Evolutionary conservation across 2,329 filamentous ascomycete species (phyloP).

Genomic region (Neofusicoccum kwambonambiense): DNA sequence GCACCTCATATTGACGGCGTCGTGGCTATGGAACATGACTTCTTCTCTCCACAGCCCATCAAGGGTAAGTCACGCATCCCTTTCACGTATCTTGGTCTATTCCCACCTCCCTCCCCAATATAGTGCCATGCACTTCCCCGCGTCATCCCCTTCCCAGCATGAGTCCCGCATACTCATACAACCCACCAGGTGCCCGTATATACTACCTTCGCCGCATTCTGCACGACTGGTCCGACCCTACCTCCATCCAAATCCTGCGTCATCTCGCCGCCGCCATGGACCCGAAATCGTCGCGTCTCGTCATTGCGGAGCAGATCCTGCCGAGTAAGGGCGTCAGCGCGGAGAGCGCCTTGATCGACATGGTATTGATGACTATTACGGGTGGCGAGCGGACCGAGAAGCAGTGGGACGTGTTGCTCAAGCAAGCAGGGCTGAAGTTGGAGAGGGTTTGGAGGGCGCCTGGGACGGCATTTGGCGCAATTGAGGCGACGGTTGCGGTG

Average conservation of each 20-base stretch:
- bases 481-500: slow-evolving; percentile 11
- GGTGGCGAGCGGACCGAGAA: slow-evolving; percentile 20
- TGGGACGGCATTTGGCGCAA: slow-evolving; percentile 17
- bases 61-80: slow-evolving; percentile 21
- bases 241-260: slow-evolving; percentile 32
- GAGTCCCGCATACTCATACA: too few relatives aligned
- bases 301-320: slow-evolving; percentile 39
- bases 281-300: slow-evolving; percentile 30
- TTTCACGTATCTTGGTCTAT: too few relatives aligned
- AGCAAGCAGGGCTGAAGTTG: slow-evolving; percentile 21
- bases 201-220: slow-evolving; percentile 41
- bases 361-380: slow-evolving; percentile 40
- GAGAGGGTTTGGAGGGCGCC: slow-evolving; percentile 17
- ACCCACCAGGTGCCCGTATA: slow-evolving; percentile 27
- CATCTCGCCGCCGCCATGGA: slow-evolving; percentile 36
- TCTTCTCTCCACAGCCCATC: slow-evolving; percentile 31
- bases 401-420: slow-evolving; percentile 21
- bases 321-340: slow-evolving; percentile 30
- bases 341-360: slow-evolving; percentile 33
- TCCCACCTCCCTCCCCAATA: too few relatives aligned
- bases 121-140: too few relatives aligned
- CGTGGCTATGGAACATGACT: slow-evolving; percentile 28
- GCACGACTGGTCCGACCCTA: slow-evolving; percentile 39
- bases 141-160: too few relatives aligned
- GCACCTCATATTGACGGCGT: slow-evolving; percentile 30